phyloP scores from a whole-genome alignment of 2,329 filamentous ascomycete genomes.

The Anthostomella pinea region DNA sequence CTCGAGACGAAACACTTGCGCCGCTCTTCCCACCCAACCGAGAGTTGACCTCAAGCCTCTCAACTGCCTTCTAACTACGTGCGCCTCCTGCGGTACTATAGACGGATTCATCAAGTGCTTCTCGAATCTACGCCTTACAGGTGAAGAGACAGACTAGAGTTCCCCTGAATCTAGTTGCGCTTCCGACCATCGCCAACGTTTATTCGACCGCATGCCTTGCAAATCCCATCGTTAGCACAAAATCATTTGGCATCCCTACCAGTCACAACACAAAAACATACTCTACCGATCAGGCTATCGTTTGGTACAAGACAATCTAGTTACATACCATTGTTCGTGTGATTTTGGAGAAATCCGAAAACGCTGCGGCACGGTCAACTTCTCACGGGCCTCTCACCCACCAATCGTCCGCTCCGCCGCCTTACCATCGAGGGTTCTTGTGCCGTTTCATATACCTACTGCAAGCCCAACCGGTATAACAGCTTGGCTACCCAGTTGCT shows the following conservation, averaged over 20 bases:
- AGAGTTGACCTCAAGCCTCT: slow-evolving; percentile 23
- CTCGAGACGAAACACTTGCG: slow-evolving; percentile 35
- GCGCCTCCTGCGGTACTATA: too few species aligned
- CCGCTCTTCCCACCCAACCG: slow-evolving; percentile 30
- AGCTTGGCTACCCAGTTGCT: too few species aligned
- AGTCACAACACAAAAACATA: not conserved
- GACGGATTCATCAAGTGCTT: too few species aligned
- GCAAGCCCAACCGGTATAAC: too few species aligned
- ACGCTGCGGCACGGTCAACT: not conserved
- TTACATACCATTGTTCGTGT: not conserved
- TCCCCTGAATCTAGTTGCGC: not conserved
- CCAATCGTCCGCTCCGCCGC: not conserved
- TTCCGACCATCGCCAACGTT: not conserved
- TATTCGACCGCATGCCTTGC: slow-evolving; percentile 4
- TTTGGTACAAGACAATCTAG: too few species aligned
- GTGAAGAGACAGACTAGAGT: too few species aligned
- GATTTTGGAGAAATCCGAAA: not conserved
- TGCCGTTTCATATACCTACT: slow-evolving; percentile 1
- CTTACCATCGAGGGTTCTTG: not conserved
- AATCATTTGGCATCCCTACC: slow-evolving; percentile 1
- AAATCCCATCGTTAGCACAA: slow-evolving; percentile 2
- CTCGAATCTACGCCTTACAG: slow-evolving; percentile 1
- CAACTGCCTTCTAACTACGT: slow-evolving; percentile 14
- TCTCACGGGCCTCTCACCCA: not conserved
- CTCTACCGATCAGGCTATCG: too few species aligned